Evolutionary conservation across 345 rosid species (phyloP), one percentile per base, ranked within the genome.

Genomic region (Hevea brasiliensis): DNA sequence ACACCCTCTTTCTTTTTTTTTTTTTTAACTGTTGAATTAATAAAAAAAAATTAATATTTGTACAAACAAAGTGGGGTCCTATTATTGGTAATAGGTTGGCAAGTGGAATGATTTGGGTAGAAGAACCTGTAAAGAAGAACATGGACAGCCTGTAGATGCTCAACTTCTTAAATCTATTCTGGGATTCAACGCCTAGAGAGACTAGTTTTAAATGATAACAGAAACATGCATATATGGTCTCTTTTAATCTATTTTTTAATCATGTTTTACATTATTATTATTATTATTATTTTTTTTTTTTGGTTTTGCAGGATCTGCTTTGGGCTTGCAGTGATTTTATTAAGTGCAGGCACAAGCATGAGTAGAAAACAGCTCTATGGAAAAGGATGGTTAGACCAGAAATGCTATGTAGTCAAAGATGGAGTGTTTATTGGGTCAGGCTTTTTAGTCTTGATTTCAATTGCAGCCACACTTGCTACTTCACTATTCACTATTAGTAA

Each of bases 301-400:
- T 24, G 26, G n/a, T 62, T 37, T 45, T 35, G 78, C 84, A 93
- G 98, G 98, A 72, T 80, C 11, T 81, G 83, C 83, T 91, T 86
- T 68, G 94, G 88, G 60, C 41, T 82, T 20, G 92, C 81, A 7
- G 82, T 73, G 1, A 70, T 83, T 29, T 51, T 94, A 26, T 27
- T 94, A 41, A 68, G 90, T 21, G 80, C 79, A 10, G 89, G 91
- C 61, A 85, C 87, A 20, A 94, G 90, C 68, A 91, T 94, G 93
- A 90, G 88, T 87, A 78, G 77, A 67, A 66, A n/a, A 63, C 98
- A 94, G 66, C 29, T 65, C 1, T 94, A 87, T 48, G 89, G 96
- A 8, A 73, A 76, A 70, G 98, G 96, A 26, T 91, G 98, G 98
- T 59, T 91, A 12, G 84, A 89, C 9, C 81, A 80, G 18, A 87